phyloP scores from a whole-genome alignment of 1,284 basidiomycete genomes.

The Moesziomyces parantarcticus region DNA sequence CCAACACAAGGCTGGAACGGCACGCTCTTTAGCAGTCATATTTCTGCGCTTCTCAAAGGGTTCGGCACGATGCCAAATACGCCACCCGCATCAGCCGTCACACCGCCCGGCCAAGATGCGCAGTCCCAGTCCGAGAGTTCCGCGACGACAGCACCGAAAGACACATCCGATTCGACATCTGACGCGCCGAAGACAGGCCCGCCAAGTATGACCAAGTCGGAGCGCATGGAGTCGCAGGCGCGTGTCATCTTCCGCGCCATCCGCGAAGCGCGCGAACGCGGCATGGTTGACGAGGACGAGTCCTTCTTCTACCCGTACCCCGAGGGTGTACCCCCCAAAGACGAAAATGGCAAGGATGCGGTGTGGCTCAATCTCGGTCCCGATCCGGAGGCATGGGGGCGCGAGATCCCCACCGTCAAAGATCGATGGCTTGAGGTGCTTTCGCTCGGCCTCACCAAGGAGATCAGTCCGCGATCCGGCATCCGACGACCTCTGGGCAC shows the following conservation, averaged over 20 bases:
- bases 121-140: not conserved
- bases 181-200: not conserved
- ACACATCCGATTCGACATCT: not conserved
- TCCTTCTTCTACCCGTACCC: conserved; percentile 50
- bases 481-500: not conserved
- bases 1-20: conserved; percentile 28
- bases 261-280: conserved; percentile 40
- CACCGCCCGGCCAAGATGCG: not conserved
- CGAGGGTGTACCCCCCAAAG: conserved; percentile 34
- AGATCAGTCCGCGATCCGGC: conserved; percentile 11
- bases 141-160: not conserved
- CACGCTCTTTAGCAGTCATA: conserved; percentile 28
- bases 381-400: conserved; percentile 41
- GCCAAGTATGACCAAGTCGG: conserved; percentile 31
- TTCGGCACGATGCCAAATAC: conserved; percentile 23
- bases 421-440: conserved; percentile 49
- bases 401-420: conserved; percentile 36
- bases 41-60: conserved; percentile 21
- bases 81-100: conserved; percentile 1
- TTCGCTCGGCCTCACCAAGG: conserved; percentile 33
- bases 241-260: conserved; percentile 49
- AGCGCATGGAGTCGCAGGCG: conserved; percentile 47
- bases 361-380: conserved; percentile 45
- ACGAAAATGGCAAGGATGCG: conserved; percentile 16
- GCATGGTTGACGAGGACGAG: conserved; percentile 44